Conservation (phyloP, 306 rosid species). For the Pyrus betulifolia region DNA sequence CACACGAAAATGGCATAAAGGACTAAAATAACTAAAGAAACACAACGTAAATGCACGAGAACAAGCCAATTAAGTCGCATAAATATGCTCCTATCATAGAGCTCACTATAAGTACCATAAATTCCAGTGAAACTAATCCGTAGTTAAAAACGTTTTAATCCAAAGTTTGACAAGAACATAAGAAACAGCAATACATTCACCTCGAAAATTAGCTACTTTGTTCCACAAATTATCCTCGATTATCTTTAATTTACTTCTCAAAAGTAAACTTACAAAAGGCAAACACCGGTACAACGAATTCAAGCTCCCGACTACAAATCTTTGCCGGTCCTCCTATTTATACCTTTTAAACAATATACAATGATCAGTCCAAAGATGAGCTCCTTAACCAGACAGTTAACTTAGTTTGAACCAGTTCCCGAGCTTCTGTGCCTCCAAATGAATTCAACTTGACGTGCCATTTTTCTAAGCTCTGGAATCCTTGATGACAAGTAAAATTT, state of each 20-base stretch:
- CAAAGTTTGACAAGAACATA: background rate
- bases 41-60: no score
- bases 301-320: constrained; percentile 11
- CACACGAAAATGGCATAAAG: no score
- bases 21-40: no score
- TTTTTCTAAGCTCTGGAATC: constrained; percentile 13
- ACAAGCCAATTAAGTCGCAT: no score
- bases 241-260: constrained; percentile 4
- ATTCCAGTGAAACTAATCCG: background rate
- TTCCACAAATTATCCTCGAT: background rate
- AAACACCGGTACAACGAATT: constrained; percentile 9
- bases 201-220: constrained; percentile 3
- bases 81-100: no score
- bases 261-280: constrained; percentile 28
- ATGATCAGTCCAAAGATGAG: background rate
- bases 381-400: constrained; percentile 1
- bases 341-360: constrained; percentile 31
- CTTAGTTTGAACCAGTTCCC: background rate
- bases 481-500: background rate
- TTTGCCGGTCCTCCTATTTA: constrained; percentile 17
- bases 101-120: background rate
- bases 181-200: constrained; percentile 2
- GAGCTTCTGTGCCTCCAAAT: constrained; percentile 13
- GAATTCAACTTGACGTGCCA: constrained; percentile 17
- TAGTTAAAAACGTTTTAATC: background rate